Evolutionary conservation across 805 yeast species (phyloP).

Genomic region (Yamadazyma akitaensis): DNA sequence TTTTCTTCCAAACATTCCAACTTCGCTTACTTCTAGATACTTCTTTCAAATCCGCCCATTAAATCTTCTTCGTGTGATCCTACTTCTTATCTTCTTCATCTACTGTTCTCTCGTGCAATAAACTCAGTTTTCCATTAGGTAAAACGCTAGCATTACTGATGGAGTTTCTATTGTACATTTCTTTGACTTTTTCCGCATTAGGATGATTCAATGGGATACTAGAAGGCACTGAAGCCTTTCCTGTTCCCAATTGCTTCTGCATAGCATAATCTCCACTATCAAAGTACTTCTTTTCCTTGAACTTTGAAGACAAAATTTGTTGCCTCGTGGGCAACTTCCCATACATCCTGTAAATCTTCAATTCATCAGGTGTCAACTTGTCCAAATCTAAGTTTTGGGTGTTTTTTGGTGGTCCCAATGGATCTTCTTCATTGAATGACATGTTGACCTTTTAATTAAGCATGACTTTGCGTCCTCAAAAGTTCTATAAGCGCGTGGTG

Average conservation of each 20-base stretch:
- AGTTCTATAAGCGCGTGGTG: not conserved
- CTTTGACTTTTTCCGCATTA: constrained; percentile 56
- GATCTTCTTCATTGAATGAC: constrained; percentile 46
- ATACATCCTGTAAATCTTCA: constrained; percentile 71
- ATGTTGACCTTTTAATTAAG: constrained; percentile 13
- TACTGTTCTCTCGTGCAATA: constrained; percentile 52
- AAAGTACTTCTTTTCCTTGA: constrained; percentile 86
- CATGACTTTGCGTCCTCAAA: not conserved
- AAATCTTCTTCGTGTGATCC: no score
- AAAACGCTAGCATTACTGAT: constrained; percentile 47
- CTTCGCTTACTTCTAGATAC: not conserved
- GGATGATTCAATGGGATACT: constrained; percentile 46
- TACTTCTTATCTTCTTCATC: constrained; percentile 17
- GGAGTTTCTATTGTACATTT: constrained; percentile 55
- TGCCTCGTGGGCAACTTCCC: constrained; percentile 83
- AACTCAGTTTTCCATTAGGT: constrained; percentile 49
- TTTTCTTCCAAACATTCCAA: no score
- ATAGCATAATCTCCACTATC: constrained; percentile 94
- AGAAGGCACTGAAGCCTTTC: constrained; percentile 25
- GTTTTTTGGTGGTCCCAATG: constrained; percentile 46
- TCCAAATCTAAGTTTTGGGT: constrained; percentile 50
- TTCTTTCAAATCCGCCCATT: not conserved
- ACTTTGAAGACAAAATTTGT: constrained; percentile 68
- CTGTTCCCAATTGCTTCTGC: constrained; percentile 43
- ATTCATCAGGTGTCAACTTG: constrained; percentile 72